Evolutionary conservation across 129 eudicot genomes (phyloP).

Genomic region (Centrapalus pauciflorus): DNA sequence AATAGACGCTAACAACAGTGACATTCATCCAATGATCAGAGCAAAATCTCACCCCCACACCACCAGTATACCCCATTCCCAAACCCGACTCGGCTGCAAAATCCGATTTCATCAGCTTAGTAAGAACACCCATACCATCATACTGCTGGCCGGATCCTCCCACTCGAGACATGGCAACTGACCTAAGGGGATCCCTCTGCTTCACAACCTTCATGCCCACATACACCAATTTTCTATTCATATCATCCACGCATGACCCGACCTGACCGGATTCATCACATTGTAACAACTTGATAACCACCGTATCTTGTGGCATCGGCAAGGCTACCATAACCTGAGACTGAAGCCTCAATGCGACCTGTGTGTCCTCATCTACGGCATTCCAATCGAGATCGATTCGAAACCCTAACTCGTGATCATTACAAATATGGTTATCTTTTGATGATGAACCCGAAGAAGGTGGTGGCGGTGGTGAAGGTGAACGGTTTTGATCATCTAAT

Average conservation of each 20-base stretch:
- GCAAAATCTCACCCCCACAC: constrained; percentile 27
- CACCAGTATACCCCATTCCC: constrained; percentile 25
- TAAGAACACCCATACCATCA: constrained; percentile 84
- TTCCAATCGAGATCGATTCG: constrained; percentile 82
- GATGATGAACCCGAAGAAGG: constrained; percentile 34
- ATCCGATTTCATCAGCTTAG: constrained; percentile 61
- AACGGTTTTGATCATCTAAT: constrained; percentile 32
- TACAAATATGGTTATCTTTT: constrained; percentile 7
- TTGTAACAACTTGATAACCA: constrained; percentile 46
- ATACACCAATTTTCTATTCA: constrained; percentile 33
- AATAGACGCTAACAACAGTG: constrained; percentile 52
- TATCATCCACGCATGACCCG: not conserved
- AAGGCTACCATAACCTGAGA: constrained; percentile 87
- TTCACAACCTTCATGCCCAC: constrained; percentile 75
- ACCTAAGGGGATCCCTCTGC: constrained; percentile 77
- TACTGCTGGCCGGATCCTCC: constrained; percentile 73
- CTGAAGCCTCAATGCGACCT: constrained; percentile 71
- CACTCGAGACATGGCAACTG: constrained; percentile 51
- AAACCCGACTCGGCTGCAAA: constrained; percentile 31
- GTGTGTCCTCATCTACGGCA: constrained; percentile 81
- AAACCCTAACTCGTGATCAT: constrained; percentile 46
- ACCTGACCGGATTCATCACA: constrained; percentile 13
- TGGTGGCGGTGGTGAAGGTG: constrained; percentile 37
- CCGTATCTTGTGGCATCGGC: constrained; percentile 78
- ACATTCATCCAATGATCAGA: constrained; percentile 84